phyloP scores from a whole-genome alignment of 1,284 basidiomycete species.

The Cutaneotrichosporon sp. region DNA sequence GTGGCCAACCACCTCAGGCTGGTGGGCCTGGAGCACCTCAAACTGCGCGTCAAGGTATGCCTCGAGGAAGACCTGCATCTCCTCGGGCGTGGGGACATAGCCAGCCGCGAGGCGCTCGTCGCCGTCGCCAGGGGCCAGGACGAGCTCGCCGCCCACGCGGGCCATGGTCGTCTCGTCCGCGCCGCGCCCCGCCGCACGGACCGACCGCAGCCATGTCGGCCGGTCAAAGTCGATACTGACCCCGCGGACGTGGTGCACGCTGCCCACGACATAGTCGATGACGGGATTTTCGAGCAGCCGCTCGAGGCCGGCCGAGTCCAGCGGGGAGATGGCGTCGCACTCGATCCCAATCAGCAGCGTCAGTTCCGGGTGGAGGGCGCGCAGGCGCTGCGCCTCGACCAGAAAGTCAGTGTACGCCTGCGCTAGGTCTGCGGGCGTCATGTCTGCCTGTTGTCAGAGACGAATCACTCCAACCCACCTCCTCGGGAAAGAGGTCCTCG shows the following conservation, averaged over 20 bases:
- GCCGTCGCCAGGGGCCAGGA: slow-evolving; percentile 51
- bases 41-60: slow-evolving; percentile 80
- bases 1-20: slow-evolving; percentile 88
- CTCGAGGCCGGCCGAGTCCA: slow-evolving; percentile 57
- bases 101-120: slow-evolving; percentile 9
- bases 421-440: slow-evolving; percentile 33
- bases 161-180: slow-evolving; percentile 1
- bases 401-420: slow-evolving; percentile 34
- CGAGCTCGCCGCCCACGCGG: slow-evolving; percentile 12
- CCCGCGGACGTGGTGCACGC: slow-evolving; percentile 81
- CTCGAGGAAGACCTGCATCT: slow-evolving; percentile 52
- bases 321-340: slow-evolving; percentile 76
- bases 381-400: slow-evolving; percentile 62
- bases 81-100: slow-evolving; percentile 16
- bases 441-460: slow-evolving; percentile 36
- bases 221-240: slow-evolving; percentile 91
- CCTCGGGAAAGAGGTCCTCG: slow-evolving; percentile 89
- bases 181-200: slow-evolving; percentile 8
- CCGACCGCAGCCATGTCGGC: slow-evolving; percentile 32
- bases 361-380: slow-evolving; percentile 38
- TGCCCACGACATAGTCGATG: slow-evolving; percentile 90
- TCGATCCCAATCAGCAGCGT: slow-evolving; percentile 81
- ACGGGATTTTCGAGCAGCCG: slow-evolving; percentile 51
- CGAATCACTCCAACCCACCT: too few species aligned
- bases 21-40: slow-evolving; percentile 61